Evolutionary conservation across 495 filamentous ascomycete species (phyloP).

Genomic region (Achaetomiella virescens): DNA sequence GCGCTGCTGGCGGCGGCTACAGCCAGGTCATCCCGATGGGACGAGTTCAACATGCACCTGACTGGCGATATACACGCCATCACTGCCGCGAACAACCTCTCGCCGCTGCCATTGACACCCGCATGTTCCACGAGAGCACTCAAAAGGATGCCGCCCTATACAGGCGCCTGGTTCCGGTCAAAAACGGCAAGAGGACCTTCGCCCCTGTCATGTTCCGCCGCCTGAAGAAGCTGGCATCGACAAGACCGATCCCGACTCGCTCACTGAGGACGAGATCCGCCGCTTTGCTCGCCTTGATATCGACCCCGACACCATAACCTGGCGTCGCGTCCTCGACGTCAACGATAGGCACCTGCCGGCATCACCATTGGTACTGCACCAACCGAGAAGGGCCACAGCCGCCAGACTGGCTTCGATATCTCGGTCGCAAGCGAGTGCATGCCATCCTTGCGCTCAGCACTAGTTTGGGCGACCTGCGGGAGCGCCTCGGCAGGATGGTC

Average conservation of each 20-base stretch:
- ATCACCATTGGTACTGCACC: conserved; percentile 81
- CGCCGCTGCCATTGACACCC: conserved; percentile 95
- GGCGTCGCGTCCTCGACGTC: conserved; percentile 92
- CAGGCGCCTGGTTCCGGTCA: conserved; percentile 78
- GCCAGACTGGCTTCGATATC: conserved; percentile 92
- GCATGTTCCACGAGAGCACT: conserved; percentile 95
- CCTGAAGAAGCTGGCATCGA: conserved; percentile 87
- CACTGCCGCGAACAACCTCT: conserved; percentile 94
- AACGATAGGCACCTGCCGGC: conserved; percentile 87
- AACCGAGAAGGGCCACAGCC: conserved; percentile 79
- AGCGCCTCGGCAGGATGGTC: conserved; percentile 94
- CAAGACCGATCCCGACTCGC: conserved; percentile 85
- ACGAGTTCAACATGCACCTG: conserved; percentile 96
- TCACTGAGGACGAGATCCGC: conserved; percentile 81
- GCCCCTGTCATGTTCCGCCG: conserved; percentile 84
- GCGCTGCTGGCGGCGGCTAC: conserved; percentile 93
- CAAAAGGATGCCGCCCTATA: conserved; percentile 89
- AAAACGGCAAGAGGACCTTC: conserved; percentile 85
- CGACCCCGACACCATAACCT: conserved; percentile 93
- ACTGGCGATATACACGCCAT: conserved; percentile 98
- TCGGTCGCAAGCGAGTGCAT: conserved; percentile 97
- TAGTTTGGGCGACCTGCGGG: conserved; percentile 80
- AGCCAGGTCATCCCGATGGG: conserved; percentile 99
- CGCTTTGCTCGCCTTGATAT: conserved; percentile 91
- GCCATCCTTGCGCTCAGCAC: conserved; percentile 93